Conservation (phyloP, 768 basidiomycete genomes). For the Macrolepiota dolichaula region DNA sequence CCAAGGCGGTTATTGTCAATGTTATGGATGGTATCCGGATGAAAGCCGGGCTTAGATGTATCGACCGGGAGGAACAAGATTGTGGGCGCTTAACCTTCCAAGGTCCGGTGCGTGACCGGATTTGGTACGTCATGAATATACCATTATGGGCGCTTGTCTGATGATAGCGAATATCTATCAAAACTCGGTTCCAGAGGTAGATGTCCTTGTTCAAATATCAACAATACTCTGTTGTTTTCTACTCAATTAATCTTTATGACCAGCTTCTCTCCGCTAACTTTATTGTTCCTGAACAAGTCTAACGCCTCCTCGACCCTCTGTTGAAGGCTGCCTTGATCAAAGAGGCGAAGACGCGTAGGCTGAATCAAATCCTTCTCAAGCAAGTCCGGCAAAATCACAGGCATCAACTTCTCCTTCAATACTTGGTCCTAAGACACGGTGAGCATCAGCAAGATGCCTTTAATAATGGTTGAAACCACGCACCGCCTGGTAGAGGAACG, state of each 20-base stretch:
- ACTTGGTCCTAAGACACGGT: slow-evolving; percentile 30
- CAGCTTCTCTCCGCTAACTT: slow-evolving; percentile 49
- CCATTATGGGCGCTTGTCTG: background rate
- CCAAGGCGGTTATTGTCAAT: background rate
- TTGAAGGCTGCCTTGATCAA: slow-evolving; percentile 39
- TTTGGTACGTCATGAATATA: background rate
- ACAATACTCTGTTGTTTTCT: background rate
- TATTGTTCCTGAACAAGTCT: slow-evolving; percentile 42
- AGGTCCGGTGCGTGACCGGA: slow-evolving; percentile 17
- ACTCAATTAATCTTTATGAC: slow-evolving; percentile 31
- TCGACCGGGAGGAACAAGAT: slow-evolving; percentile 9
- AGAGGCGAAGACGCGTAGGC: slow-evolving; percentile 36
- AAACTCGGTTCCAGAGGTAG: background rate
- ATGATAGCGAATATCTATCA: background rate
- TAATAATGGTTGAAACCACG: slow-evolving; percentile 9
- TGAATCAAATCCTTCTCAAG: slow-evolving; percentile 34
- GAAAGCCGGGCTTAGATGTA: background rate
- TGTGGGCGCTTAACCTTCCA: background rate
- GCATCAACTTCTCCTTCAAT: slow-evolving; percentile 41
- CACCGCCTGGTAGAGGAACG: slow-evolving; percentile 39
- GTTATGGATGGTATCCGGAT: background rate
- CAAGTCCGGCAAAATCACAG: slow-evolving; percentile 40
- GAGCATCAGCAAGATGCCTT: background rate
- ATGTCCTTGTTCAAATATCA: background rate
- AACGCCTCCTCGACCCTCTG: slow-evolving; percentile 40